Conservation (phyloP, 805 yeast genomes). For the Ogataea pilisensis region DNA sequence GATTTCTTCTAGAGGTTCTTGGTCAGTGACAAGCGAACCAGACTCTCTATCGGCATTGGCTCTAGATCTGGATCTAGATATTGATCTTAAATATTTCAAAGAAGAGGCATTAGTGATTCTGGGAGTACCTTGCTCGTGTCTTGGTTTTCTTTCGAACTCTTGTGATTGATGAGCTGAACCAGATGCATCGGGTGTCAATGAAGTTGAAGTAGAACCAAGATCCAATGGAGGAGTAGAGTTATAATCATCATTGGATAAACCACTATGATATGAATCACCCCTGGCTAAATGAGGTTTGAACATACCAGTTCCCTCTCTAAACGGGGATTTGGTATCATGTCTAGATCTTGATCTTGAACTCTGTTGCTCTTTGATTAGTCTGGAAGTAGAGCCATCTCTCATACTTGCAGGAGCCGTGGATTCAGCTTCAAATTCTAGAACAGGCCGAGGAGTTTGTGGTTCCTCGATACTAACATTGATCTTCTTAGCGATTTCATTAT, state of each 20-base stretch:
- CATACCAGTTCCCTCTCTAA: conserved; percentile 29
- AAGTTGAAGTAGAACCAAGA: conserved; percentile 14
- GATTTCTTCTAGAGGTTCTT: conserved; percentile 25
- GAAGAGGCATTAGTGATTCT: conserved; percentile 34
- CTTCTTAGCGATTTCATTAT: conserved; percentile 9
- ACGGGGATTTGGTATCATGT: conserved; percentile 17
- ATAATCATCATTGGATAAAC: conserved; percentile 40
- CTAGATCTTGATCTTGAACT: conserved; percentile 19
- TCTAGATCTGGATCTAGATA: conserved; percentile 62
- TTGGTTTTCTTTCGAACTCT: conserved; percentile 34
- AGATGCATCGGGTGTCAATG: not conserved
- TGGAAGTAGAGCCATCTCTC: conserved; percentile 38
- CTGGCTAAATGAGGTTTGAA: conserved; percentile 63
- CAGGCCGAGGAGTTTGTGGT: conserved; percentile 31
- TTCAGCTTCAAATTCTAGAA: conserved; percentile 35
- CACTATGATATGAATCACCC: conserved; percentile 71
- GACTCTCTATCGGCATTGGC: conserved; percentile 30
- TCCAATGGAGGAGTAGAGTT: conserved; percentile 34
- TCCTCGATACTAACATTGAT: conserved; percentile 9
- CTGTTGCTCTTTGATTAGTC: conserved; percentile 17
- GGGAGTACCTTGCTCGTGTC: conserved; percentile 33
- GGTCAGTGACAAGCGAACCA: conserved; percentile 22
- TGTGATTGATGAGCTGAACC: not conserved
- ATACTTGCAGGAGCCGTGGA: conserved; percentile 43
- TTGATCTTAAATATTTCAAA: conserved; percentile 56